Base-by-base conservation (phyloP, 2,329 filamentous ascomycete species). In the Aspergillus quadrilineatus region DNA sequence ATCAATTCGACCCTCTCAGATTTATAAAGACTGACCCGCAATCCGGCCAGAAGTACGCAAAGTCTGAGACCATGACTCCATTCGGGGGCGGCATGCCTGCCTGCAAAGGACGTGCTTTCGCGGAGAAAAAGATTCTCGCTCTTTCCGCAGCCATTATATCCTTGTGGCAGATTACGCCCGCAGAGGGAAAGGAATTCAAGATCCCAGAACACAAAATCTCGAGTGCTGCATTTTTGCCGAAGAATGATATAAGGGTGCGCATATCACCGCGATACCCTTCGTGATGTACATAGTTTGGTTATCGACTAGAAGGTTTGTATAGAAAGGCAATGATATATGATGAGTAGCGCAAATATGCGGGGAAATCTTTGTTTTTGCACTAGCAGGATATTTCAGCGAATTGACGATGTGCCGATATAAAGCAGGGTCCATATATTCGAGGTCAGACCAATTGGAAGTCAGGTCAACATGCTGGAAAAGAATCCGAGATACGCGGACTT, bases 151-250 rank as follows among this genome's bases (percentile, higher is more conserved):
- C 78, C 1, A 76, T 86, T 22, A 64, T 85, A 17, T 72, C 76
- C 5, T 75, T 83, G 63, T 86, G 83, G 82, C 80, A 85, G 43
- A 78, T 86, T 56, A 72, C 80, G 53, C 75, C 80, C 0, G 74
- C 71, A 0, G 69, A 68, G 47, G 75, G 75, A 14, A 71, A 70
- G 6, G 71, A 69, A 0, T 84, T 83, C 78, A 73, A 73, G 15
- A 73, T 86, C 43, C 85, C 85, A 0, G 72, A 69, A 41, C 76
- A 77, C 65, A 75, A 66, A 63, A 77, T 75, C 60, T 79, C 78
- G 5, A 79, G 75, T 52, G 79, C 76, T 2, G 76, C 83, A 12
- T 80, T 78, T 62, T 72, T 77, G 55, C 84, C 84, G 8, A 75
- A 69, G 44, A 73, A 73, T 12, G 80, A 85, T 63, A 71, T 84